These are phyloP conservation scores for Pleurotus cornucopiae DNA, from an alignment of 768 basidiomycete species.

Conservation along the genomic window DNA sequence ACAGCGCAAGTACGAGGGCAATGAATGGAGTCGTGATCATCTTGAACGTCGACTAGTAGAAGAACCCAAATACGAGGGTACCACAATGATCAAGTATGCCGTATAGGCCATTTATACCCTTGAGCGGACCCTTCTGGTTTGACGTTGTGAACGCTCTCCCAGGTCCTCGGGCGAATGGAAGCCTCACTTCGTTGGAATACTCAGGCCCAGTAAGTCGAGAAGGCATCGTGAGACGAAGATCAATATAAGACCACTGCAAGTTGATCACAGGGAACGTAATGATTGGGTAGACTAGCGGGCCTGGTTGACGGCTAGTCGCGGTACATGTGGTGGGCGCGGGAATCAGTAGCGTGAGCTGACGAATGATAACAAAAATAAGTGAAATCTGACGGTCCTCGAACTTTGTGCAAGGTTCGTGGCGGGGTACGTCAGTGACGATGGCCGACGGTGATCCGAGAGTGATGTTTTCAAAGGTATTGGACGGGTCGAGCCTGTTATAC, in stretches of 20 bases:
- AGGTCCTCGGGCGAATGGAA: slow-evolving; percentile 4
- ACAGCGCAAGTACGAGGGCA: neutral
- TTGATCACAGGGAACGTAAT: neutral
- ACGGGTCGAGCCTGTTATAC: too few relatives aligned
- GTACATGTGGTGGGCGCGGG: neutral
- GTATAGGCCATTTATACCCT: neutral
- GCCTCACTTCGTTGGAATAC: neutral
- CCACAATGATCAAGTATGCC: neutral
- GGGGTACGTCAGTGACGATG: too few relatives aligned
- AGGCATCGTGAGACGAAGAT: neutral
- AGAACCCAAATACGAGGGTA: neutral
- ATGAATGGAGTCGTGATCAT: slow-evolving; percentile 4
- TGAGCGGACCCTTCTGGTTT: neutral
- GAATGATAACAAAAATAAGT: slow-evolving; percentile 5
- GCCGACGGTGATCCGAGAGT: too few relatives aligned
- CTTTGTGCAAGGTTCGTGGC: neutral
- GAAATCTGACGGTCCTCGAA: neutral
- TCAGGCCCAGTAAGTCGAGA: neutral
- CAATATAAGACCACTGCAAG: neutral
- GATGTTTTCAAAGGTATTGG: too few relatives aligned
- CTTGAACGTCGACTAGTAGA: neutral
- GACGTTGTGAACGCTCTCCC: neutral
- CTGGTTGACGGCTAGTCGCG: neutral
- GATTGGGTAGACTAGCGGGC: neutral
- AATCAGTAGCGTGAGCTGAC: neutral